These are phyloP conservation scores for Aspergillus sp. DNA, from an alignment of 2,329 filamentous ascomycete genomes.

Conservation along the genomic window DNA sequence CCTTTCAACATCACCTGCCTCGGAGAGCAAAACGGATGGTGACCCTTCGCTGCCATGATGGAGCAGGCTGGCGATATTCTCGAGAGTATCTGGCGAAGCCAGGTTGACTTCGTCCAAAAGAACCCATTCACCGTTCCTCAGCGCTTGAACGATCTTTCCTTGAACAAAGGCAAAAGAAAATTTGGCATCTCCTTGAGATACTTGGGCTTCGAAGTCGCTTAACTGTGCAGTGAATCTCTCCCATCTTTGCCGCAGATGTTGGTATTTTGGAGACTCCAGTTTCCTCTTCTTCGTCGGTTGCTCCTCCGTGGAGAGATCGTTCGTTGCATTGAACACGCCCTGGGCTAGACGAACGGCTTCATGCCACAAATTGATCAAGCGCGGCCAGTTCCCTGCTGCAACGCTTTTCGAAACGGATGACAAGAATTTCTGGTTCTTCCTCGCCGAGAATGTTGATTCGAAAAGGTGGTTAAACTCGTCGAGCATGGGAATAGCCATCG, in stretches of 20 bases:
- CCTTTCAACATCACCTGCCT: slow-evolving; percentile 86
- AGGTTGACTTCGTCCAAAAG: slow-evolving; percentile 95
- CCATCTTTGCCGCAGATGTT: slow-evolving; percentile 62
- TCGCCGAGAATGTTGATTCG: slow-evolving; percentile 72
- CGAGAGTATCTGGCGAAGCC: slow-evolving; percentile 85
- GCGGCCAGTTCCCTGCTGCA: slow-evolving; percentile 76
- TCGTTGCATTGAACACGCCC: slow-evolving; percentile 51
- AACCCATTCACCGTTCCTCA: slow-evolving; percentile 93
- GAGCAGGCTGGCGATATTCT: slow-evolving; percentile 84
- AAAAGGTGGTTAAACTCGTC: slow-evolving; percentile 93
- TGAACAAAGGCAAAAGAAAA: slow-evolving; percentile 96
- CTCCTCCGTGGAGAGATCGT: slow-evolving; percentile 39
- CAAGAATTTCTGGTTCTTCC: slow-evolving; percentile 80
- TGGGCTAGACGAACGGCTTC: slow-evolving; percentile 84
- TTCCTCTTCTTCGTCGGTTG: slow-evolving; percentile 66
- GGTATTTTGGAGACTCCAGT: slow-evolving; percentile 44
- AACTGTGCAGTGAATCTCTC: slow-evolving; percentile 65
- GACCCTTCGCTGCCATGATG: slow-evolving; percentile 58
- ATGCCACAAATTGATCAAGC: slow-evolving; percentile 74
- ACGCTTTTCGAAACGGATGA: slow-evolving; percentile 71
- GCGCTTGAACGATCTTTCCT: slow-evolving; percentile 91
- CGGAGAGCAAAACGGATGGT: slow-evolving; percentile 80
- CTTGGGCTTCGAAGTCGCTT: slow-evolving; percentile 68
- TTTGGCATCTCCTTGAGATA: slow-evolving; percentile 59
- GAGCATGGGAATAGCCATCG: slow-evolving; percentile 76